These are phyloP conservation scores for Podila clonocystis DNA, from an alignment of 192 early-diverging fungal genomes.

Conservation along the genomic window DNA sequence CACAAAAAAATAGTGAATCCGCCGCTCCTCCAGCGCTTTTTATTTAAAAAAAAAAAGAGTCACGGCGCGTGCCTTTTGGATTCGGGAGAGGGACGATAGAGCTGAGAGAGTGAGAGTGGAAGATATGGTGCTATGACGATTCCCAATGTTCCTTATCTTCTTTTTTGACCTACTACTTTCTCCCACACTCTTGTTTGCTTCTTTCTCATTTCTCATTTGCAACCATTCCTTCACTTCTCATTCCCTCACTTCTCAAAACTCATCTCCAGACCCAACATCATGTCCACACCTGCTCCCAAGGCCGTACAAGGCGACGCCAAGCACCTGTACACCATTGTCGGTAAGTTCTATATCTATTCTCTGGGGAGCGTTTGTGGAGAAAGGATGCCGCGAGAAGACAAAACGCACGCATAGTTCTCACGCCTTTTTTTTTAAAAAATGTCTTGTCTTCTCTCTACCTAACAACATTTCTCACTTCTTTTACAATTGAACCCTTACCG, in stretches of 20 bases:
- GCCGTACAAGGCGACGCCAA: conserved; percentile 14
- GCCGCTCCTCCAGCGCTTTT: no score
- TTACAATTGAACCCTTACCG: neutral
- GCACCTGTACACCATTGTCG: conserved; percentile 45
- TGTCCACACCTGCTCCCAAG: conserved; percentile 11
- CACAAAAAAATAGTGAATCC: no score
- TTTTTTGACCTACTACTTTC: neutral
- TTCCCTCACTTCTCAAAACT: neutral
- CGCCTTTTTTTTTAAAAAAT: neutral
- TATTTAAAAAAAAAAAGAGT: no score
- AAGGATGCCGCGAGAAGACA: neutral
- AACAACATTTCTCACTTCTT: neutral
- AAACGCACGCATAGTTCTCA: neutral
- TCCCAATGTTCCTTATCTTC: conserved; percentile 3
- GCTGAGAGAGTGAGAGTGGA: no score
- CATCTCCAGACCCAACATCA: neutral
- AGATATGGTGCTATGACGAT: neutral
- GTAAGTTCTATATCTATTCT: conserved; percentile 5
- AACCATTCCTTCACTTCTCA: neutral
- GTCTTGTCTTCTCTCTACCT: neutral
- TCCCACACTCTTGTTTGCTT: neutral
- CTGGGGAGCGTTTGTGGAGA: neutral
- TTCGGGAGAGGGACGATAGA: no score
- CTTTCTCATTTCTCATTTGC: neutral
- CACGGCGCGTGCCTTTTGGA: no score